Evolutionary conservation across 1,284 basidiomycete genomes (phyloP), one percentile per base, ranked within the genome.

Genomic region (Naganishia albida): DNA sequence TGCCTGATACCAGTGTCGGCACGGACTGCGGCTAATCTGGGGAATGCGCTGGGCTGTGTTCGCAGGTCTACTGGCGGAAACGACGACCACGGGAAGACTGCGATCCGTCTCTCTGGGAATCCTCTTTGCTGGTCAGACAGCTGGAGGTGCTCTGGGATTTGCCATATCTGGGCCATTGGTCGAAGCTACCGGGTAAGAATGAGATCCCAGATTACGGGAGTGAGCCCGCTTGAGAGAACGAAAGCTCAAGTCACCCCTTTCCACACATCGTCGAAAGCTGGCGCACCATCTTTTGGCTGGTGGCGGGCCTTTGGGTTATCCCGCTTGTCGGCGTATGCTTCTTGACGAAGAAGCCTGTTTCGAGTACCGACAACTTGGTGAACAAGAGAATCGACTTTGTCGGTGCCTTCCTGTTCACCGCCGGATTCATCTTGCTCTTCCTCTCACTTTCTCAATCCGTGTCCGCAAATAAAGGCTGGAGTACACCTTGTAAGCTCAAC

Each of bases 401-500:
- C 10, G 53, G 53, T 1, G 53, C 23, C 16, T 42, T 55, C 15
- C 53, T 55, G 12, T 44, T 55, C 13, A 55, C 53, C 2, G 23
- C 30, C 12, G 53, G 40, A 6, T 55, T 44, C n/a, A 40, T 40
- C 23, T 18, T 55, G 12, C 25, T 55, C 7, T 55, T 55, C 39
- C 39, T 55, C 2, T 55, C 53, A 12, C 25, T 55, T 10, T 55
- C 53, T 1, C 53, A 55, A 55, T 40, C 53, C 16, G 23, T 55
- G 16, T 13, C 25, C 1, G 40, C 43, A 28, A 18, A 23, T 3
- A 18, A 12, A 28, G 53, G 53, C 23, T 55, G 53, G 53, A 42
- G 39, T 13, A 44, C 53, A 44, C 38, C 20, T 12, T 55, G 53
- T 55, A 40, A 55, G 53, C 25, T 80, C 13, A 28, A 0, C 34